Evolutionary conservation across 768 basidiomycete genomes (phyloP).

Genomic region (Leucogyrophana mollusca): DNA sequence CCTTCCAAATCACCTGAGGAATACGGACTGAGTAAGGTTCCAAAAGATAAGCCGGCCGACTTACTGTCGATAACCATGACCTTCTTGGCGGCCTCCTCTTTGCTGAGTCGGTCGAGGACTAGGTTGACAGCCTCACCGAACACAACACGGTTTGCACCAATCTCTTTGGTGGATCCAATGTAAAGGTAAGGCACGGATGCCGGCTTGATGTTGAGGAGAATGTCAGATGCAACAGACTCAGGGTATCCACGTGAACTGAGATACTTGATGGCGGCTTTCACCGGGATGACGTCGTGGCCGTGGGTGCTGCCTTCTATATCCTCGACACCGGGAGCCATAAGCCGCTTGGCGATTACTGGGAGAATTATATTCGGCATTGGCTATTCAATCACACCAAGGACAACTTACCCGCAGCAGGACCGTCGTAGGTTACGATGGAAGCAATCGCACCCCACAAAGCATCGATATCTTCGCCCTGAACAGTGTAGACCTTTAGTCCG

Average conservation of each 20-base stretch:
- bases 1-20: constrained; percentile 76
- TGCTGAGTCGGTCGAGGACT: constrained; percentile 72
- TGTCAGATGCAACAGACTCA: constrained; percentile 41
- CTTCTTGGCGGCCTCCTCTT: constrained; percentile 73
- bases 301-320: constrained; percentile 79
- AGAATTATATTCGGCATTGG: too few species aligned
- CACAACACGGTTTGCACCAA: constrained; percentile 76
- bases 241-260: constrained; percentile 62
- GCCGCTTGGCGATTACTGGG: constrained; percentile 66
- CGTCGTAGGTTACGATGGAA: constrained; percentile 55
- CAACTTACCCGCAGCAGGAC: constrained; percentile 71
- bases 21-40: not conserved
- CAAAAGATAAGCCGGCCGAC: constrained; percentile 15
- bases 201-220: constrained; percentile 69
- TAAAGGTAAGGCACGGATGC: constrained; percentile 54
- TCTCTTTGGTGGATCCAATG: constrained; percentile 69
- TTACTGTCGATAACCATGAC: constrained; percentile 87
- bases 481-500: constrained; percentile 73
- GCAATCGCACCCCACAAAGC: constrained; percentile 69
- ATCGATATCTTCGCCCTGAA: constrained; percentile 79
- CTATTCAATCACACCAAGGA: not conserved
- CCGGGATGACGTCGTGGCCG: constrained; percentile 84
- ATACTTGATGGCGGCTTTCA: constrained; percentile 78
- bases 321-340: constrained; percentile 66
- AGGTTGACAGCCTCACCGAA: constrained; percentile 84